A percentile compares a stretch with the other conserved stretches of the same genome.
phyloP scores from a whole-genome alignment of 148 eudicot genomes.

The Silene latifolia region DNA sequence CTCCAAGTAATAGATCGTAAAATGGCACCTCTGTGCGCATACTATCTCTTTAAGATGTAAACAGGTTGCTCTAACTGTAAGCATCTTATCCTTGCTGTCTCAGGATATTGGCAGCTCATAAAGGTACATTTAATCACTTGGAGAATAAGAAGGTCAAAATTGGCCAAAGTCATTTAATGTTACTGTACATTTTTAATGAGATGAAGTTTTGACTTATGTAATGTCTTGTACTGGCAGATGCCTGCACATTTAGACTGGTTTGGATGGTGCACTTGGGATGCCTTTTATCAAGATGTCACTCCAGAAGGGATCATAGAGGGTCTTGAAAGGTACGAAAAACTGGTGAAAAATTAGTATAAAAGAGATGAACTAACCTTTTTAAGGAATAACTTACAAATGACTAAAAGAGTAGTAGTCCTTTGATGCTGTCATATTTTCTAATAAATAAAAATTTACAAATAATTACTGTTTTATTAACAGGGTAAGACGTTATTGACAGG shows the following conservation, averaged over 20 bases:
- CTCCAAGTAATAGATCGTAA: slow-evolving; percentile 12
- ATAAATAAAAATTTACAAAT: too few relatives aligned
- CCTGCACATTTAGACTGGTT: slow-evolving; percentile 64
- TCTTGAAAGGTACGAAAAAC: slow-evolving; percentile 45
- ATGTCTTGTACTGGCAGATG: slow-evolving; percentile 29
- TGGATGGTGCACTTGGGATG: slow-evolving; percentile 79
- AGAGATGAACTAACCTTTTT: too few relatives aligned
- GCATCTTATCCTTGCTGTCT: slow-evolving; percentile 3
- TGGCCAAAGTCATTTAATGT: background rate
- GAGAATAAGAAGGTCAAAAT: slow-evolving; percentile 54
- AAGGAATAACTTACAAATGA: too few relatives aligned
- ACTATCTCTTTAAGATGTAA: background rate
- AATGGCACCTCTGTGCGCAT: background rate
- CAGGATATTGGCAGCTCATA: slow-evolving; percentile 54
- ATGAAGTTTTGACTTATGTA: background rate
- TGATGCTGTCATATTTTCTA: too few relatives aligned
- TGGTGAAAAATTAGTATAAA: too few relatives aligned
- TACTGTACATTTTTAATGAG: background rate
- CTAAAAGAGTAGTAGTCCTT: too few relatives aligned
- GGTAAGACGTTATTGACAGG: too few relatives aligned
- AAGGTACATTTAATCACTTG: slow-evolving; percentile 53
- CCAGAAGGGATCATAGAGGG: slow-evolving; percentile 53
- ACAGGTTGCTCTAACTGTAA: slow-evolving; percentile 1
- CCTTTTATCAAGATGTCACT: slow-evolving; percentile 55
- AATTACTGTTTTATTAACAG: too few relatives aligned